These are phyloP conservation scores for Cryptococcus amylolentus DNA, from an alignment of 1,284 basidiomycete genomes.

Conservation along the genomic window DNA sequence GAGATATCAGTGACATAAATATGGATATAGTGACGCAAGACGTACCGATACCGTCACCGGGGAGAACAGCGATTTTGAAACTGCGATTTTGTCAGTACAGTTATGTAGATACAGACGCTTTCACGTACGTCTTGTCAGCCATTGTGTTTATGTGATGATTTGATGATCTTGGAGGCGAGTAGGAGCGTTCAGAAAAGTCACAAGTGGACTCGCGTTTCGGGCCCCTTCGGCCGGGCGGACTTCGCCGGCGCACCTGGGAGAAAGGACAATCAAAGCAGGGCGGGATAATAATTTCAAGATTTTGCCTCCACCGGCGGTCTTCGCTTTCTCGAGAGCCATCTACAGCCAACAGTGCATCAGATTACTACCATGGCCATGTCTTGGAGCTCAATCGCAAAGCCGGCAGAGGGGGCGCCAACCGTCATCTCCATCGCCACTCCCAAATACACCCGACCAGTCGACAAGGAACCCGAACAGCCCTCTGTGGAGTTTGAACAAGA, in stretches of 20 bases:
- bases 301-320: constrained; percentile 3
- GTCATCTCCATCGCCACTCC: constrained; percentile 20
- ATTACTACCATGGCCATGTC: constrained; percentile 27
- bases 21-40: neutral
- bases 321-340: neutral
- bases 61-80: constrained; percentile 81
- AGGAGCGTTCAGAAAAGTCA: constrained; percentile 2
- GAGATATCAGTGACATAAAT: constrained; percentile 3
- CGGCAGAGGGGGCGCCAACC: constrained; percentile 10
- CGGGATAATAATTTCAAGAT: neutral
- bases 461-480: neutral
- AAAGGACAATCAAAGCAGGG: constrained; percentile 2
- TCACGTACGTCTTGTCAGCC: constrained; percentile 20
- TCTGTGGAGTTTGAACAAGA: neutral
- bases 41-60: constrained; percentile 94
- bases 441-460: neutral
- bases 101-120: neutral
- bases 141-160: constrained; percentile 6
- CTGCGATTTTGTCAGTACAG: constrained; percentile 16
- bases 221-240: too few relatives aligned
- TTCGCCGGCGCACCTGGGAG: neutral
- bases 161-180: constrained; percentile 1
- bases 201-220: neutral
- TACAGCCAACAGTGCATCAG: neutral
- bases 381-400: constrained; percentile 30